Conservation (phyloP, 192 early-diverging fungal genomes). For the Coemansia javaensis region DNA sequence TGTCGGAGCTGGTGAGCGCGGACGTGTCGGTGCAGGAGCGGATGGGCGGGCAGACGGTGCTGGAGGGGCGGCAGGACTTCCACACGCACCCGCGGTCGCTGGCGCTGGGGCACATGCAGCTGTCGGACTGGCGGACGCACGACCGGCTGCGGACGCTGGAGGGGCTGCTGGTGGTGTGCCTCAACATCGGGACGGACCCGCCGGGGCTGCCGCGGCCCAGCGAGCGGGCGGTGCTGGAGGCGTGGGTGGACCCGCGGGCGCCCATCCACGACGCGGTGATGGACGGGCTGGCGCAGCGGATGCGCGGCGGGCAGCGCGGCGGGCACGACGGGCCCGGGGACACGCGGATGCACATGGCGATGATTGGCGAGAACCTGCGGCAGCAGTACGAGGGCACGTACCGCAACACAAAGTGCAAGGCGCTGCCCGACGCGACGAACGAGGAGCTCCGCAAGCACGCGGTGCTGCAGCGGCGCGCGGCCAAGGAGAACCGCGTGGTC, state of each 20-base stretch:
- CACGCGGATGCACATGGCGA: conserved; percentile 21
- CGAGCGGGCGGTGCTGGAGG: conserved; percentile 85
- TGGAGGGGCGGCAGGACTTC: conserved; percentile 40
- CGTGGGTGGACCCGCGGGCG: conserved; percentile 90
- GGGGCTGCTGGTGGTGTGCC: conserved; percentile 81
- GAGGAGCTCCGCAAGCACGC: conserved; percentile 93
- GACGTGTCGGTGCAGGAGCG: conserved; percentile 30
- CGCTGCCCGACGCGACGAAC: conserved; percentile 83
- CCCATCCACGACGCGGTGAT: conserved; percentile 34
- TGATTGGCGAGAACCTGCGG: conserved; percentile 85
- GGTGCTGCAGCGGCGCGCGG: conserved; percentile 69
- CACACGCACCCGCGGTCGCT: conserved; percentile 50
- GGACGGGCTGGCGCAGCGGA: conserved; percentile 66
- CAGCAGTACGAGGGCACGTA: conserved; percentile 91
- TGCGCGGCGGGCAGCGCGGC: conserved; percentile 14
- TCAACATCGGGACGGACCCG: conserved; percentile 94
- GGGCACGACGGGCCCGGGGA: conserved; percentile 11
- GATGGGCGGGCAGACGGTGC: conserved; percentile 26
- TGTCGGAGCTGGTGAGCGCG: conserved; percentile 30
- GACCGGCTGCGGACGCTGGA: conserved; percentile 79
- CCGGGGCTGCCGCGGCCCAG: conserved; percentile 87
- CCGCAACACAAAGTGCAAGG: conserved; percentile 74
- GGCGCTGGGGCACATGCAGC: conserved; percentile 31
- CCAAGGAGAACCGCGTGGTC: conserved; percentile 90
- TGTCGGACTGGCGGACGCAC: conserved; percentile 62